Percentiles rank a stretch among this genome's conserved stretches.
Evolutionary conservation across 257 asterid species (phyloP).

Genomic region (Prunella vulgaris): DNA sequence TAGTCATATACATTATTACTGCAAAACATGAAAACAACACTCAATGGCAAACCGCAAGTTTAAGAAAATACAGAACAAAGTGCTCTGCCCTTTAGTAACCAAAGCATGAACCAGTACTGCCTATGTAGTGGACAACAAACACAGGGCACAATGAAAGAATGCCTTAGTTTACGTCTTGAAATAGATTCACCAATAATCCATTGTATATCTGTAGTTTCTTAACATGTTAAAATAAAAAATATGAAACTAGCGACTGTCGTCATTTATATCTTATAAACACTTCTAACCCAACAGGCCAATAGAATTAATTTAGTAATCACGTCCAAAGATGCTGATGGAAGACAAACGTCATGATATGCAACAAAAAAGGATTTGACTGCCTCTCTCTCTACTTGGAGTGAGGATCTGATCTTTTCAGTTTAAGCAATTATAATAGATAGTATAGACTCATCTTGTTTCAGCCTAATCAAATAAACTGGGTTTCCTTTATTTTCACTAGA

Average conservation of each 20-base stretch:
- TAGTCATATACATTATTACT: not conserved
- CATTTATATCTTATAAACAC: not conserved
- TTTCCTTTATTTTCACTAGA: not conserved
- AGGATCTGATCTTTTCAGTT: not conserved
- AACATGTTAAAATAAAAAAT: not conserved
- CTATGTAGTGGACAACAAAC: not conserved
- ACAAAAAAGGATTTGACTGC: not conserved
- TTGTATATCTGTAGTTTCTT: not conserved
- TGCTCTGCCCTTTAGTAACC: not conserved
- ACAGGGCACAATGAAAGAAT: not conserved
- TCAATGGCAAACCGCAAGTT: not conserved
- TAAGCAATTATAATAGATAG: not conserved
- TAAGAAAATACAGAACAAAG: not conserved
- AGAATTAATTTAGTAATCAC: not conserved
- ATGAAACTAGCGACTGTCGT: not conserved
- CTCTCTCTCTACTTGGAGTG: not conserved
- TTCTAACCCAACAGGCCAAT: not conserved
- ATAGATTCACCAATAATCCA: not conserved
- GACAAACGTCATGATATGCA: not conserved
- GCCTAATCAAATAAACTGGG: not conserved
- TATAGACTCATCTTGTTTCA: not conserved
- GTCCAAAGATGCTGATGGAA: not conserved
- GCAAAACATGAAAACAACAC: not conserved
- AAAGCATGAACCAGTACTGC: not conserved
- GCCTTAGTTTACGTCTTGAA: not conserved